Evolutionary conservation across 2,329 filamentous ascomycete species (phyloP), one percentile per base, ranked within the genome.

Genomic region (Colletotrichum endophyticum): DNA sequence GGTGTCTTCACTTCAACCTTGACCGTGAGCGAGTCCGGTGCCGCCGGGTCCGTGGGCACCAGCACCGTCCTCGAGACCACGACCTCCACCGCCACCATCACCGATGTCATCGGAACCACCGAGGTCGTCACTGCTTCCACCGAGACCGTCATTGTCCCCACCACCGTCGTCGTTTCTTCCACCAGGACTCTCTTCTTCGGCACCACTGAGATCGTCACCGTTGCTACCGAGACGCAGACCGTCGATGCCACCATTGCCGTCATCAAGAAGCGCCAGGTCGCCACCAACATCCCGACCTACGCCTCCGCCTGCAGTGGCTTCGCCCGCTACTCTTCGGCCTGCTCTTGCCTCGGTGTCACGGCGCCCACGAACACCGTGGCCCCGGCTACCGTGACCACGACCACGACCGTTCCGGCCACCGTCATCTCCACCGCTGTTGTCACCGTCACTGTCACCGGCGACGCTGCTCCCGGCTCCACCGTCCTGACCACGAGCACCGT

Each of bases 301-400:
- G 80, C 80, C 6, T 77, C 79, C 7, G 78, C 80, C 16, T 81
- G 80, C 73, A 77, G 73, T 39, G 75, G 75, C 32, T 59, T 74
- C 27, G 74, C 71, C n/a, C 67, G 72, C 44, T 81, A 81, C 66
- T 77, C 78, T 28, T 80, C 79, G 28, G 80, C 80, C 19, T 81
- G 80, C 78, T 78, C 75, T 8, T 81, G 80, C 73, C 62, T 81
- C 56, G 80, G 80, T 16, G 76, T 80, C n/a, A 53, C 63, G 8
- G 39, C 39, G 39, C 39, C 39, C 39, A 74, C 75, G 15, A 70
- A 25, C 59, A 80, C 80, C 9, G 78, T 68, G 53, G 80, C 80
- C 9, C 77, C 74, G 12, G 59, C 64, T 19, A 70, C 73, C 27
- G 72, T 71, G 34, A 78, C 75, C 16, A 34, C 74, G 22, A 76